Base-by-base conservation (phyloP, 2,329 filamentous ascomycete genomes). In the Diaporthe citrichinensis region DNA sequence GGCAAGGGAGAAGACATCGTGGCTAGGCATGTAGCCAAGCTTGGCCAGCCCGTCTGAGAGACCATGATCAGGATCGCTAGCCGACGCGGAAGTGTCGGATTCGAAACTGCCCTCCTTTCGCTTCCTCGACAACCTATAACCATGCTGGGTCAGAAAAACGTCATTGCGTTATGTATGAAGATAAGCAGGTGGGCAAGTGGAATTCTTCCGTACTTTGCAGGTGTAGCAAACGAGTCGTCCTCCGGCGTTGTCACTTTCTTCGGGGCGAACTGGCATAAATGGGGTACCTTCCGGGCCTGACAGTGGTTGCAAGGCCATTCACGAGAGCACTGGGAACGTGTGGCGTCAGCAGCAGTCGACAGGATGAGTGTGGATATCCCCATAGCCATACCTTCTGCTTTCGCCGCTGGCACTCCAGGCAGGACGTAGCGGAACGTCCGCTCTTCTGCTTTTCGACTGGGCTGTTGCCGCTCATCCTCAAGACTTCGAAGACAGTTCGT, bases 301-400 rank as follows among this genome's bases (percentile, higher is more conserved):
- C 87, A 89, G 77, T 88, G 86, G 76, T 88, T 87, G 78, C 87
- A 89, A 3, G 87, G 87, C 84, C 87, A 89, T 78, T 87, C 82
- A 46, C 86, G 84, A 76, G 84, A 87, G 78, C 87, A 89, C 87
- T 88, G 78, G 62, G 53, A 46, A 39, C 62, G 44, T 53, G 55
- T 57, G 46, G 36, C 62, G 55, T 76, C 41, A 75, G 73, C 57
- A 23, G 44, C n/a, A 23, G 65, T 34, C 28, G 55, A 58, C 12
- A 34, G 12, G 15, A 28, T 25, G 34, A 17, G 28, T 20, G 36
- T 73, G 41, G 28, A 65, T 53, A 23, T 8, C 10, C 10, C 23
- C 57, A 12, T 41, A 6, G 31, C 51, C 44, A 10, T 80, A 84
- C 86, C 84, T 87, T 88, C 77, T 89, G 87, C 79, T 89, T 89